Evolutionary conservation across 2,329 filamentous ascomycete species (phyloP).

Genomic region (Hypoxylon sp.): DNA sequence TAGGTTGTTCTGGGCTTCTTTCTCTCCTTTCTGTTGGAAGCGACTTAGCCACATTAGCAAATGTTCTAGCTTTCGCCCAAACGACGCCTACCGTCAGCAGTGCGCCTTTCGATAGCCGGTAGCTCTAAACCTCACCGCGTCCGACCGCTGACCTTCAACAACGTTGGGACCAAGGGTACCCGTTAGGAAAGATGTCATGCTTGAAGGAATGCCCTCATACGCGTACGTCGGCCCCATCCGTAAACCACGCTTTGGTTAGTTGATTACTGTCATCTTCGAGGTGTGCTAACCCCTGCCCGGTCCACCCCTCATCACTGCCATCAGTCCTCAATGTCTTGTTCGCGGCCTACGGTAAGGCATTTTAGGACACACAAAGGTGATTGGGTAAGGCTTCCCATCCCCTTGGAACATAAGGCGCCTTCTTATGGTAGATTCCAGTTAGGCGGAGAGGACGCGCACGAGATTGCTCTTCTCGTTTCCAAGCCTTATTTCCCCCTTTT

Average conservation of each 20-base stretch:
- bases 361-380: background rate
- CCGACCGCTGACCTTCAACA: background rate
- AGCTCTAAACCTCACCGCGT: background rate
- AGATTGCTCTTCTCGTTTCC: slow-evolving; percentile 9
- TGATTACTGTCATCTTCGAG: background rate
- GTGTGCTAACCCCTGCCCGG: background rate
- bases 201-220: background rate
- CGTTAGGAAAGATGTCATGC: background rate
- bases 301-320: background rate
- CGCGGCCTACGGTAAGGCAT: slow-evolving; percentile 13
- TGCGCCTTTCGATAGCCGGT: background rate
- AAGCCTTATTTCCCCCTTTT: slow-evolving; percentile 9
- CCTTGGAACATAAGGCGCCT: slow-evolving; percentile 1
- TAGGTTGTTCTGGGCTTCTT: background rate
- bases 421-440: background rate
- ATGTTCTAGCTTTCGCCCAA: background rate
- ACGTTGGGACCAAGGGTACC: background rate
- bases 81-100: slow-evolving; percentile 3
- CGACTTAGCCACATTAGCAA: slow-evolving; percentile 5
- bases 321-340: background rate
- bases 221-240: background rate
- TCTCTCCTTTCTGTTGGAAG: background rate
- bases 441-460: slow-evolving; percentile 6
- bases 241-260: background rate
- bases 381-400: slow-evolving; percentile 14